Base-by-base conservation (phyloP, 2,329 filamentous ascomycete species). In the Grosmannia huntii region DNA sequence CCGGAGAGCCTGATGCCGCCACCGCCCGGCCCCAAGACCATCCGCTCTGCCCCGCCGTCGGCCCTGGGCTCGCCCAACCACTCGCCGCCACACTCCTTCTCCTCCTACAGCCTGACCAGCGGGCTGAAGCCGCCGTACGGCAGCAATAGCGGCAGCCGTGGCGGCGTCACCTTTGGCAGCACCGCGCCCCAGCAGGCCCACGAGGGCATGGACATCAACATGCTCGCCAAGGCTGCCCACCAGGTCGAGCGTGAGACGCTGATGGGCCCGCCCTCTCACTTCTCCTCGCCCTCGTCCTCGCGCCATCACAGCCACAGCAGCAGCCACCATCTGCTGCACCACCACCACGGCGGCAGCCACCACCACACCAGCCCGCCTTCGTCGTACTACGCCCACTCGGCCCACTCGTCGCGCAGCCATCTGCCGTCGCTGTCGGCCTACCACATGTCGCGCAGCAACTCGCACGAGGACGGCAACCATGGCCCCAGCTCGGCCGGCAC, bases 21-120 rank as follows among this genome's bases (percentile, higher is more conserved):
- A 61, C 86, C 87, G 44, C 84, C 76, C 6, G 77, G 82, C 62
- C 86, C 89, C 68, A 86, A 86, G 68, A 86, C 90, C 62, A 90
- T 92, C 62, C 87, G 90, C 67, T 96, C 91, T 36, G 91, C 92
- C 19, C 92, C 92, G 12, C 83, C 84, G 16, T 96, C 92, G 16
- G 86, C 90, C 61, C 76, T 95, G 58, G 89, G 80, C 58, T 97
- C 92, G n/a, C 92, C 92, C 53, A 96, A 96, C 71, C 89, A 96
- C 55, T 97, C 92, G 23, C 94, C 94, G 54, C 92, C 94, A 55
- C 89, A 96, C 73, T 91, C 89, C 0, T 96, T 87, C 76, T 90
- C 72, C 72, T 89, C 70, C 73, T 95, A 73, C 81, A 85, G 67
- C 57, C 70, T 80, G 44, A 72, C 76, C 28, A 66, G 70, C 60